Evolutionary conservation across 495 filamentous ascomycete species (phyloP).

Genomic region (Echria macrotheca): DNA sequence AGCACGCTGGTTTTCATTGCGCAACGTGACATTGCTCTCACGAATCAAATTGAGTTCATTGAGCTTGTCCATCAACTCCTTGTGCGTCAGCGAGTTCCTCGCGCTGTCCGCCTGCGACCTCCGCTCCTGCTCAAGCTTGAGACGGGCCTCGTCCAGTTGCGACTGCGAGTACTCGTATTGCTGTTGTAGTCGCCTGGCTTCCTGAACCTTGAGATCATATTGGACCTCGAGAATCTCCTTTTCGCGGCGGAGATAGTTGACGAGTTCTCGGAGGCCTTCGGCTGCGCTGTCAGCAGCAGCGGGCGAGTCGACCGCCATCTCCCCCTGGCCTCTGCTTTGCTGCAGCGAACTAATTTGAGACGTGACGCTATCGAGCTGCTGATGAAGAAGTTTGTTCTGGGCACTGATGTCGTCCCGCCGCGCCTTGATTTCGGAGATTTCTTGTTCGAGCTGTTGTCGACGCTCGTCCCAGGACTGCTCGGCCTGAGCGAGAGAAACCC

Average conservation of each 20-base stretch:
- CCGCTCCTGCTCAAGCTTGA: slow-evolving; percentile 85
- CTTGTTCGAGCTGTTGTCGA: slow-evolving; percentile 72
- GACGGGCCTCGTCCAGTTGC: slow-evolving; percentile 77
- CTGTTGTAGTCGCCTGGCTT: slow-evolving; percentile 79
- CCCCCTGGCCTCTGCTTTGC: slow-evolving; percentile 55
- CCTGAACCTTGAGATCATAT: slow-evolving; percentile 79
- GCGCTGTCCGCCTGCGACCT: slow-evolving; percentile 67
- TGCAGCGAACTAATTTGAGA: slow-evolving; percentile 72
- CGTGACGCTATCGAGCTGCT: slow-evolving; percentile 78
- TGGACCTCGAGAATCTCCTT: slow-evolving; percentile 98
- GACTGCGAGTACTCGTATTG: slow-evolving; percentile 80
- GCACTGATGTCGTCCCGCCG: slow-evolving; percentile 73
- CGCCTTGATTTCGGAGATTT: slow-evolving; percentile 69
- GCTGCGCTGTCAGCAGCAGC: slow-evolving; percentile 42
- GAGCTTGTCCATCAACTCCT: slow-evolving; percentile 85
- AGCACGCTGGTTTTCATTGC: slow-evolving; percentile 75
- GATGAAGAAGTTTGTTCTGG: slow-evolving; percentile 83
- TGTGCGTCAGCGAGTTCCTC: slow-evolving; percentile 66
- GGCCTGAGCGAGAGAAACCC: slow-evolving; percentile 67
- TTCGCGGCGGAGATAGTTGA: slow-evolving; percentile 85
- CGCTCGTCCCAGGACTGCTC: slow-evolving; percentile 85
- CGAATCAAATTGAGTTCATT: slow-evolving; percentile 92
- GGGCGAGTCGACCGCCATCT: slow-evolving; percentile 40
- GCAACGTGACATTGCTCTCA: slow-evolving; percentile 83
- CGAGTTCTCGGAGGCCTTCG: slow-evolving; percentile 79